These are phyloP conservation scores for Ordospora pajunii DNA, from an alignment of 371 early-diverging fungal genomes.

Conservation along the genomic window DNA sequence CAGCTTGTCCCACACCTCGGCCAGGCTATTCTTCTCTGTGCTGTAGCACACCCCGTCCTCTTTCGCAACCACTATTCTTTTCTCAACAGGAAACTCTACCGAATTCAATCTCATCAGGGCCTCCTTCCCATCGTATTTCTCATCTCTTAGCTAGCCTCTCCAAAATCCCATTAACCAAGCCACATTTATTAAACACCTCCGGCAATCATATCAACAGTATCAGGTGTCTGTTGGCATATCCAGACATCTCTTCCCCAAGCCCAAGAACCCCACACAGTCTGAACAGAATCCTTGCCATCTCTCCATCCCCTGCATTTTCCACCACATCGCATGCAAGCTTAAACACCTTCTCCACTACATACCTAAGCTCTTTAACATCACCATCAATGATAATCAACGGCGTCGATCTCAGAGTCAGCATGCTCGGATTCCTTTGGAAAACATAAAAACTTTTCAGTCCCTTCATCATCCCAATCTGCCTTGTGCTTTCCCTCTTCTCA, in stretches of 20 bases:
- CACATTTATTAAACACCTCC: neutral
- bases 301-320: conserved; percentile 22
- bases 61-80: neutral
- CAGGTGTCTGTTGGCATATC: conserved; percentile 35
- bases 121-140: no score
- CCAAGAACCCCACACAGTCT: conserved; percentile 41
- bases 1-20: neutral
- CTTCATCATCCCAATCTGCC: conserved; percentile 2
- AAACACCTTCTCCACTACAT: conserved; percentile 46
- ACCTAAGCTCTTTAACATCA: conserved; percentile 16
- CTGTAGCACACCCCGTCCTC: neutral
- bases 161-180: neutral
- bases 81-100: neutral
- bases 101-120: neutral
- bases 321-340: conserved; percentile 28
- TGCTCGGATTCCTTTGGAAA: conserved; percentile 20
- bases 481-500: neutral
- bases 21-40: neutral
- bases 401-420: conserved; percentile 18
- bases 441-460: conserved; percentile 28
- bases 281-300: conserved; percentile 40
- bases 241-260: conserved; percentile 31
- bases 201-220: conserved; percentile 31
- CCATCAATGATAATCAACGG: conserved; percentile 12
- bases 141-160: neutral